phyloP scores from a whole-genome alignment of 306 rosid species.

The Cucurbita maxima region DNA sequence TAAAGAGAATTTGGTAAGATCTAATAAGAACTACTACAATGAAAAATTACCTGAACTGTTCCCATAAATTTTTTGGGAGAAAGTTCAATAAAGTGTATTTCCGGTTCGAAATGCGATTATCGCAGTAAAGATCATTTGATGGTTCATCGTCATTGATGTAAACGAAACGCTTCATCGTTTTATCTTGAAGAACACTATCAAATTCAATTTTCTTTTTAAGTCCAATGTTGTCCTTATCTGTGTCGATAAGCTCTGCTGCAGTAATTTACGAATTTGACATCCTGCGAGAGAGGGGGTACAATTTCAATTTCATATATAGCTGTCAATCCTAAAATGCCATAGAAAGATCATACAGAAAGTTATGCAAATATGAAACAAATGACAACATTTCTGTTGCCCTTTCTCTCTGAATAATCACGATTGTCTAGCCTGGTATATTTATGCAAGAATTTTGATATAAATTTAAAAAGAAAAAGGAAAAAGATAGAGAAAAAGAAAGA shows the following conservation, averaged over 20 bases:
- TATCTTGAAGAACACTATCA: conserved; percentile 19
- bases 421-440: neutral
- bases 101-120: conserved; percentile 75
- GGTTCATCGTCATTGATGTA: conserved; percentile 78
- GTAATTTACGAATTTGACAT: neutral
- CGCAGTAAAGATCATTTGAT: conserved; percentile 42
- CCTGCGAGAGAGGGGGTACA: neutral
- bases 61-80: conserved; percentile 92
- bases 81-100: conserved; percentile 78
- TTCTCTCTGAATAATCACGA: neutral
- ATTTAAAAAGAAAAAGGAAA: neutral
- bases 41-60: conserved; percentile 74
- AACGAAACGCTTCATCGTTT: conserved; percentile 71
- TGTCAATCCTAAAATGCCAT: neutral
- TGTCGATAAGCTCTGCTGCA: conserved; percentile 5
- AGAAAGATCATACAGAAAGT: neutral
- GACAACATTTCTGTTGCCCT: neutral
- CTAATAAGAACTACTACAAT: neutral
- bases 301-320: too few species aligned
- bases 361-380: neutral
- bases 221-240: neutral
- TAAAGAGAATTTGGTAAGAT: neutral
- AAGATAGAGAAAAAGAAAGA: neutral
- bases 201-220: conserved; percentile 5
- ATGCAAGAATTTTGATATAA: neutral